phyloP scores from a whole-genome alignment of 176 grass and related monocot genomes.

The Metroxylon sagu region DNA sequence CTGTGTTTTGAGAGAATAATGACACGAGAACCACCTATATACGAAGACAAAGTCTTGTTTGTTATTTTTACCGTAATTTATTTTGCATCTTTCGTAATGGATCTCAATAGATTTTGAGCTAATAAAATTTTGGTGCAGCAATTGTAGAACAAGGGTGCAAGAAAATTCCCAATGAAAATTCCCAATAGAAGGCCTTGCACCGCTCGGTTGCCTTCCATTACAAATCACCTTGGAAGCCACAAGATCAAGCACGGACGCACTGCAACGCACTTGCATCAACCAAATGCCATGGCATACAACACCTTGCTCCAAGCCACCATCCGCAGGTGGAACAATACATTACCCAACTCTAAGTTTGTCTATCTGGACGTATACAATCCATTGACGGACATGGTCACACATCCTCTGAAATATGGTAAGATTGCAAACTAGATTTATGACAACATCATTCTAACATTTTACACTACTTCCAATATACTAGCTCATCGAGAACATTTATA shows the following conservation, averaged over 20 bases:
- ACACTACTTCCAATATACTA: no score
- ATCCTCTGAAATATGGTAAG: slow-evolving; percentile 43
- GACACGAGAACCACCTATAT: no score
- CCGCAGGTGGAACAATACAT: slow-evolving; percentile 6
- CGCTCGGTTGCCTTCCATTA: slow-evolving; percentile 52
- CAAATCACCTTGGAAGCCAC: slow-evolving; percentile 10
- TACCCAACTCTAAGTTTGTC: slow-evolving; percentile 6
- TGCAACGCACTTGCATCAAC: slow-evolving; percentile 12
- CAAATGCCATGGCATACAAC: slow-evolving; percentile 23
- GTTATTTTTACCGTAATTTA: no score
- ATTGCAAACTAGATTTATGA: no score
- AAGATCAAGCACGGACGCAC: background rate
- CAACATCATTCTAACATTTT: no score
- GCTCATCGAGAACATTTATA: no score
- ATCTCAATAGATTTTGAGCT: no score
- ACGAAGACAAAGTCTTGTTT: no score
- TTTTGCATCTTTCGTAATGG: no score
- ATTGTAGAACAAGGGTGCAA: slow-evolving; percentile 30
- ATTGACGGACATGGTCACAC: slow-evolving; percentile 31
- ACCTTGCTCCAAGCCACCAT: slow-evolving; percentile 23
- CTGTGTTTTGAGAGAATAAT: no score
- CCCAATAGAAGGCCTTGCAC: slow-evolving; percentile 37
- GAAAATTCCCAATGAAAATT: no score
- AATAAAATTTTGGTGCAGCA: slow-evolving; percentile 12
- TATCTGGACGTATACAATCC: slow-evolving; percentile 41